phyloP scores from a whole-genome alignment of 108 stramenopile species.

The Schizochytrium sp. region DNA sequence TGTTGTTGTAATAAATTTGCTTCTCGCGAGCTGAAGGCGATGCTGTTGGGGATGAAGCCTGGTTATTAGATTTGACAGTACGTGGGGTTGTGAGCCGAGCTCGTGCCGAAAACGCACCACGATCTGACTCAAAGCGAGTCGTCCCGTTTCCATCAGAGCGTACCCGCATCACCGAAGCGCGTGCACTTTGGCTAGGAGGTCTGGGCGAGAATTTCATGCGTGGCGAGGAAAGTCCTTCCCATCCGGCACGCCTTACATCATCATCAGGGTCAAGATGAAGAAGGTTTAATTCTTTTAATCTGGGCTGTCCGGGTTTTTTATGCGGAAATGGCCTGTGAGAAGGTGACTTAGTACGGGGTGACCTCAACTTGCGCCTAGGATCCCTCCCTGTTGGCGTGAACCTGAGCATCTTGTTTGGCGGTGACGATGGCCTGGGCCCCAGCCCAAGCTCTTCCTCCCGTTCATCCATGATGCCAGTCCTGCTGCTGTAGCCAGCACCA shows the following conservation, averaged over 20 bases:
- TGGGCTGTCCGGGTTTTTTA: too few species aligned
- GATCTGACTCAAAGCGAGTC: slow-evolving; percentile 41
- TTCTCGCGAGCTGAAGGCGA: not conserved
- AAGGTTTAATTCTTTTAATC: not conserved
- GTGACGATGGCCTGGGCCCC: too few species aligned
- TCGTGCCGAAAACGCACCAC: slow-evolving; percentile 44
- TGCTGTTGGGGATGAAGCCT: not conserved
- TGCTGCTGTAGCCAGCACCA: too few species aligned
- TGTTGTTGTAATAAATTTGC: not conserved
- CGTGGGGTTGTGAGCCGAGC: slow-evolving; percentile 22
- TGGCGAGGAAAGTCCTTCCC: not conserved
- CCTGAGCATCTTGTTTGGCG: too few species aligned
- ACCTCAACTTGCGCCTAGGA: not conserved
- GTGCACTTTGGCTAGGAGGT: slow-evolving; percentile 4
- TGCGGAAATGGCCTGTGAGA: not conserved
- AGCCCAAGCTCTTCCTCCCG: too few species aligned
- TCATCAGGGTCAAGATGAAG: not conserved
- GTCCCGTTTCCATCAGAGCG: not conserved
- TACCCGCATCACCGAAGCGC: not conserved
- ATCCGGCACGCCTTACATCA: not conserved
- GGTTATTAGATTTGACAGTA: not conserved
- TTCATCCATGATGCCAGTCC: too few species aligned
- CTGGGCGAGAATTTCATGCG: not conserved
- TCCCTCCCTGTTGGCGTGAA: not conserved
- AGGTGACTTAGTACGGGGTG: not conserved